Conservation (phyloP, 1,284 basidiomycete species). For the Cutaneotrichosporon sp. region DNA sequence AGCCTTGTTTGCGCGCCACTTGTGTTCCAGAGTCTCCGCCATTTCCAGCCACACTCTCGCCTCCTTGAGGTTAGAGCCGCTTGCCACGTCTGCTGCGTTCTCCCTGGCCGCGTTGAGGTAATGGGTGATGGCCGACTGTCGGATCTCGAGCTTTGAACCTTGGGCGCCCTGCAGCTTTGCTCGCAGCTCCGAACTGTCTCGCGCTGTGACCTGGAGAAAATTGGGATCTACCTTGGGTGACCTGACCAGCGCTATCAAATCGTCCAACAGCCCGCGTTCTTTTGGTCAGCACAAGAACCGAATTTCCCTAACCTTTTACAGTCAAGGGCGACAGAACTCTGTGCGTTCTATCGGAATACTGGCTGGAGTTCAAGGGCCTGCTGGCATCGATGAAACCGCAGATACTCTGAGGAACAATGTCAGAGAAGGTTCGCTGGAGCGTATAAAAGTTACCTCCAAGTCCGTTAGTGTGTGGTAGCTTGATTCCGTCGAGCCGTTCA, state of each 20-base stretch:
- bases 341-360: slow-evolving; percentile 60
- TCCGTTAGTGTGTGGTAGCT: neutral
- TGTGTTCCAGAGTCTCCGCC: slow-evolving; percentile 51
- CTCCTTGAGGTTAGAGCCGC: neutral
- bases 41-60: neutral
- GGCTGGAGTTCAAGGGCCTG: slow-evolving; percentile 50
- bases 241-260: slow-evolving; percentile 63
- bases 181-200: slow-evolving; percentile 41
- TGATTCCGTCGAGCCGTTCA: neutral
- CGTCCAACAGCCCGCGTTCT: slow-evolving; percentile 1
- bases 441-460: neutral
- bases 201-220: slow-evolving; percentile 48
- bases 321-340: slow-evolving; percentile 74
- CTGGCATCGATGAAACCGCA: slow-evolving; percentile 77
- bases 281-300: neutral
- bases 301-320: slow-evolving; percentile 56
- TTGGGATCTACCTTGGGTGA: slow-evolving; percentile 52
- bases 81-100: neutral
- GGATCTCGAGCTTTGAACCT: slow-evolving; percentile 51
- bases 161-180: slow-evolving; percentile 38
- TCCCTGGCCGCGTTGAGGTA: neutral
- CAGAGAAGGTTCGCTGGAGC: neutral
- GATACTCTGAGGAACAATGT: slow-evolving; percentile 55
- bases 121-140: slow-evolving; percentile 42
- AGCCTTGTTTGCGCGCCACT: slow-evolving; percentile 40